phyloP scores from a whole-genome alignment of 2,329 filamentous ascomycete species.

The Aciculosporium take region DNA sequence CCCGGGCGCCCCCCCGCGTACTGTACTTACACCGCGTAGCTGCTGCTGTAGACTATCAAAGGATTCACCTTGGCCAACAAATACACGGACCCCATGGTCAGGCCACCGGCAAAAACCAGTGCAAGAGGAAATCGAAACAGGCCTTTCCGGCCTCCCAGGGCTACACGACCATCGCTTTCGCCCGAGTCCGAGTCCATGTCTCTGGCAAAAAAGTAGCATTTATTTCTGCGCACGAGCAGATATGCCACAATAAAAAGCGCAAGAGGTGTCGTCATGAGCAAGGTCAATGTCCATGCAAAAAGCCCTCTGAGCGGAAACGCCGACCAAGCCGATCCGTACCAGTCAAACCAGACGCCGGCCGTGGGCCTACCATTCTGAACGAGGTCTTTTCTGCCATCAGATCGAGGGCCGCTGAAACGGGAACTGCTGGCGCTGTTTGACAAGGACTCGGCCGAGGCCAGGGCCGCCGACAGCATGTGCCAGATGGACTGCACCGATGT shows the following conservation, averaged over 20 bases:
- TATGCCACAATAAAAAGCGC: constrained; percentile 55
- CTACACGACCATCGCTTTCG: constrained; percentile 46
- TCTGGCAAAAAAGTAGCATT: constrained; percentile 76
- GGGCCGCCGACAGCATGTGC: constrained; percentile 85
- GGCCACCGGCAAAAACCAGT: constrained; percentile 49
- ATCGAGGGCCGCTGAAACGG: constrained; percentile 47
- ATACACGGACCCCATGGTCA: constrained; percentile 60
- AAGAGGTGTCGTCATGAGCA: constrained; percentile 69
- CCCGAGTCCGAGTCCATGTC: constrained; percentile 38
- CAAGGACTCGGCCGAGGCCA: constrained; percentile 59
- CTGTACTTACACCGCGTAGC: constrained; percentile 57
- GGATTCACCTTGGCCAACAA: constrained; percentile 75
- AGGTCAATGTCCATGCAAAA: constrained; percentile 73
- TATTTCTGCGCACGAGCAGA: constrained; percentile 55
- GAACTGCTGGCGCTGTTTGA: constrained; percentile 49
- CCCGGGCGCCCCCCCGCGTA: too few species aligned
- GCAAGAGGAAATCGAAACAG: constrained; percentile 74
- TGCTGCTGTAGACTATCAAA: constrained; percentile 77
- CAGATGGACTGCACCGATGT: constrained; percentile 59
- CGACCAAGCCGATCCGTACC: constrained; percentile 69
- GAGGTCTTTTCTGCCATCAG: constrained; percentile 42
- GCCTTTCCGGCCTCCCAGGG: constrained; percentile 63
- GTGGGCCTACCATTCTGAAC: constrained; percentile 52
- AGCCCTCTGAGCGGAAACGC: constrained; percentile 68
- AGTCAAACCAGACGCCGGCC: constrained; percentile 81